Evolutionary conservation across 495 filamentous ascomycete genomes (phyloP).

Genomic region (Glutinoglossum americanum): DNA sequence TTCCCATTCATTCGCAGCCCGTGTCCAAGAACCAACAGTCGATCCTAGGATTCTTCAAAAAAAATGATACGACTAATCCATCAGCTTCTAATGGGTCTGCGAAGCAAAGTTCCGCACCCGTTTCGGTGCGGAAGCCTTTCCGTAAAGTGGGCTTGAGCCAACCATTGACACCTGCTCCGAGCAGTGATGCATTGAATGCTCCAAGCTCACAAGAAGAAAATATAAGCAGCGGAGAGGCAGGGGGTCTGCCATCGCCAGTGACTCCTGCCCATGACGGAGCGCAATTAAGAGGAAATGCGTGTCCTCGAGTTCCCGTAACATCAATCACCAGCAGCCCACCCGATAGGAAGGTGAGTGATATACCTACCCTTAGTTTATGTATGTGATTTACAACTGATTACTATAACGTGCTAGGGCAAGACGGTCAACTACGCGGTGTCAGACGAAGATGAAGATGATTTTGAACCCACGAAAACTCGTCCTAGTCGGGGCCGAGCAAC

Average conservation of each 20-base stretch:
- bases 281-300: background rate
- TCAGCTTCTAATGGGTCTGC: conserved; percentile 15
- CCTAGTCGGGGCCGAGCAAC: background rate
- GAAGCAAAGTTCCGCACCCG: background rate
- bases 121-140: background rate
- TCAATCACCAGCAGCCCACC: background rate
- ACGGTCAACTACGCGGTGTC: conserved; percentile 44
- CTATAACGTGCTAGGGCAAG: conserved; percentile 17
- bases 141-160: conserved; percentile 7
- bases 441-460: conserved; percentile 22
- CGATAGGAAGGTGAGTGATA: background rate
- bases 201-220: conserved; percentile 31
- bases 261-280: conserved; percentile 13
- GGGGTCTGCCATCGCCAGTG: conserved; percentile 16
- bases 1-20: conserved; percentile 14
- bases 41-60: conserved; percentile 75
- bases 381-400: background rate
- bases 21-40: conserved; percentile 49
- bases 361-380: background rate
- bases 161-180: conserved; percentile 53
- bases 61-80: conserved; percentile 29
- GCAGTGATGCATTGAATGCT: conserved; percentile 43
- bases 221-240: conserved; percentile 10
- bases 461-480: conserved; percentile 1
- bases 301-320: background rate